phyloP scores from a whole-genome alignment of 192 early-diverging fungal genomes.

The Backusella morwellensis region DNA sequence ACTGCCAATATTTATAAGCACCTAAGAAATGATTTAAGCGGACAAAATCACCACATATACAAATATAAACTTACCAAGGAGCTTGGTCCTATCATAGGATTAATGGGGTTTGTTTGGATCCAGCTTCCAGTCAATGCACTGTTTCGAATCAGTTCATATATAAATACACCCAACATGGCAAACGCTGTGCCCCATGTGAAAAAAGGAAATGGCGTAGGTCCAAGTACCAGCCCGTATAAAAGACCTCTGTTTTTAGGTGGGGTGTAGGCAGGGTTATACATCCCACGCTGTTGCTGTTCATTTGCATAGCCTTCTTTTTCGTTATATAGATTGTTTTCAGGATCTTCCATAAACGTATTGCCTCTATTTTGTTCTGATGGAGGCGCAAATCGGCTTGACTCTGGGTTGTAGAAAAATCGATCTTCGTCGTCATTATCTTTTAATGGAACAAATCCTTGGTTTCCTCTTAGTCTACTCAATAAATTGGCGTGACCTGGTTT shows the following conservation, averaged over 20 bases:
- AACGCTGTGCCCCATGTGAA: neutral
- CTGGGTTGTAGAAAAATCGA: neutral
- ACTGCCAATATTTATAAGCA: conserved; percentile 69
- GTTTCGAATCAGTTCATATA: neutral
- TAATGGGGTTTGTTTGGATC: conserved; percentile 69
- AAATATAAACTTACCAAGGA: conserved; percentile 41
- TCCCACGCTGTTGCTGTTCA: neutral
- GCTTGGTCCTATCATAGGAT: conserved; percentile 81
- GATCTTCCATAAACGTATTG: neutral
- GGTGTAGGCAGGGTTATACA: neutral
- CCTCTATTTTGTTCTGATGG: neutral
- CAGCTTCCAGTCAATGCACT: conserved; percentile 8
- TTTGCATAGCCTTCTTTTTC: neutral
- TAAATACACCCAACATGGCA: neutral
- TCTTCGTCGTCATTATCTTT: neutral
- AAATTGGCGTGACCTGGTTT: neutral
- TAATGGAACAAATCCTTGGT: conserved; percentile 1
- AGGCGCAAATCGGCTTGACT: neutral
- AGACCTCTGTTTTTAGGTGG: neutral
- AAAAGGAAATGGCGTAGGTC: neutral
- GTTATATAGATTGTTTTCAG: neutral
- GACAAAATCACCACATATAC: neutral
- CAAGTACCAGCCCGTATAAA: neutral
- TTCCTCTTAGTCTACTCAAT: neutral
- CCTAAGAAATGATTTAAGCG: conserved; percentile 29